phyloP scores from a whole-genome alignment of 2,329 filamentous ascomycete species.

The Cladosporium sp. region DNA sequence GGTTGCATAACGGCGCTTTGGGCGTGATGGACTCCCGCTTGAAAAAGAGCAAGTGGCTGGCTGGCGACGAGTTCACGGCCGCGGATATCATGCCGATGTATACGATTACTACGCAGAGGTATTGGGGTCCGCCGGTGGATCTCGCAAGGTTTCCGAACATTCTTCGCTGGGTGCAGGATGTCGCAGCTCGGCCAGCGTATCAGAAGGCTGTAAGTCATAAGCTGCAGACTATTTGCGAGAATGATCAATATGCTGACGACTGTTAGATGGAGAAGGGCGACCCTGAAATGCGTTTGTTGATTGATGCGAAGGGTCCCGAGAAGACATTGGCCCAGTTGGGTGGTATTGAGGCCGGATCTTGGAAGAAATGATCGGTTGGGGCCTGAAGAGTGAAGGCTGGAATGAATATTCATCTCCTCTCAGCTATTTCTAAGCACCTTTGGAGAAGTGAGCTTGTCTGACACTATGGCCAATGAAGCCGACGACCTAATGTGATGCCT shows the following conservation, averaged over 20 bases:
- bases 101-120: conserved; percentile 55
- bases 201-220: conserved; percentile 17
- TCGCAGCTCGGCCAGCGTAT: conserved; percentile 23
- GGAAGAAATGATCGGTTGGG: conserved; percentile 15
- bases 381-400: not conserved
- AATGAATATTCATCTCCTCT: no score
- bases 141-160: conserved; percentile 21
- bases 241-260: not conserved
- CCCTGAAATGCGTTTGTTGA: conserved; percentile 21
- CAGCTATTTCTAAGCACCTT: no score
- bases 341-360: conserved; percentile 14
- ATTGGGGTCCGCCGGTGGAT: conserved; percentile 38
- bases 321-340: conserved; percentile 15
- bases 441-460: no score
- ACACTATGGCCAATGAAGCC: no score
- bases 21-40: conserved; percentile 46
- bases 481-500: not conserved
- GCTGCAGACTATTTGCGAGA: not conserved
- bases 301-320: conserved; percentile 15
- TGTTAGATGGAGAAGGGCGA: conserved; percentile 28
- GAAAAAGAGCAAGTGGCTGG: conserved; percentile 46
- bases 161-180: conserved; percentile 25
- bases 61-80: conserved; percentile 55
- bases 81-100: conserved; percentile 62
- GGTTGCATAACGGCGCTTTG: conserved; percentile 35